Evolutionary conservation across 257 asterid species (phyloP), one percentile per base, ranked within the genome.

Genomic region (Ilex aquifolium): DNA sequence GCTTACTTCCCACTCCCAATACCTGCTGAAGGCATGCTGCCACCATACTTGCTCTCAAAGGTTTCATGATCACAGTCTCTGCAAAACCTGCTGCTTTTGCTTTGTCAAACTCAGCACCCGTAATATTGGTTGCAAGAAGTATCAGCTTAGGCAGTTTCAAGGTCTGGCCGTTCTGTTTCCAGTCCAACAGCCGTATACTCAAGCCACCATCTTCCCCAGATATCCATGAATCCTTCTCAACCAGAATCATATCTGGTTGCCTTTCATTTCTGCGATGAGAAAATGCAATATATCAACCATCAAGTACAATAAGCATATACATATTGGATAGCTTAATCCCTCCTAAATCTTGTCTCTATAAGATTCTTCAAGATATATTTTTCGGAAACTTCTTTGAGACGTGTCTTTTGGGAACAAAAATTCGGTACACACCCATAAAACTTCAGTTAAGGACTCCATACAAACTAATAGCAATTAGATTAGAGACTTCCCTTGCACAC

Each of bases 1-100:
- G 58, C 75, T 87, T 83, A 60, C 51, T 76, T 60, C 81, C 82
- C 32, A 78, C 64, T 68, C 93, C 95, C 65, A 85, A 56, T 8
- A 78, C 95, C 73, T 85, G 95, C 48, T 87, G 83, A 74, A 92
- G 80, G 83, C 97, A 87, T 12, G 95, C 93, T 14, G 87, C 97
- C 46, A 92, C 73, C 95, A 87, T 82, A 65, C 95, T 87, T 48
- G 90, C 90, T 54, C 99, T 78, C 68, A 92, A 78, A 13, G 99
- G 99, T 59, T 92, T 92, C 91, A 83, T 77, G 44, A 92, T 79
- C 64, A 89, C 84, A 1, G 92, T 87, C 39, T 90, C 99, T 1
- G 84, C 81, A 73, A 89, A 89, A 31, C 95, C 97, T 2, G 80
- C 88, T 6, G 80, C 82, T 73, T 85, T 89, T 31, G 96, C 95